Evolutionary conservation across 208 protist species (phyloP).

Genomic region (Herpetomonas muscarum): DNA sequence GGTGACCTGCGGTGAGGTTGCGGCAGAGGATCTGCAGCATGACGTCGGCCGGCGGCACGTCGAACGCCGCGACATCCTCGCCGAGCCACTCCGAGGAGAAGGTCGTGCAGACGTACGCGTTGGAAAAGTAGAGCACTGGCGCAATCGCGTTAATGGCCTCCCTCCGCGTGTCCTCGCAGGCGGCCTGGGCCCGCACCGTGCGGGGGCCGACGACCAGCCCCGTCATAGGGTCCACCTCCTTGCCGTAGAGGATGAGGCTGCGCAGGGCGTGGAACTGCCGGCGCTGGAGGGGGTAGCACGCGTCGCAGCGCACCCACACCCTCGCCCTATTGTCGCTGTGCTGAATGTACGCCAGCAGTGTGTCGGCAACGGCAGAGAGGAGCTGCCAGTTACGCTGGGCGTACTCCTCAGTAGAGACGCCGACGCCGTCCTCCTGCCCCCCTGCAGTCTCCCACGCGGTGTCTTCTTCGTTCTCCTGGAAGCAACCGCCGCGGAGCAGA

Average conservation of each 20-base stretch:
- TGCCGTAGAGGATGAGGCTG: constrained; percentile 51
- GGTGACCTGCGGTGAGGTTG: constrained; percentile 6
- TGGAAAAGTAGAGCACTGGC: constrained; percentile 53
- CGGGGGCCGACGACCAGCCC: background rate
- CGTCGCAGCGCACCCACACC: constrained; percentile 79
- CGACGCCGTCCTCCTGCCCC: constrained; percentile 6
- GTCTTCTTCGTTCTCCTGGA: constrained; percentile 7
- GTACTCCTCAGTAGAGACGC: constrained; percentile 2
- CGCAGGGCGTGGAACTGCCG: constrained; percentile 47
- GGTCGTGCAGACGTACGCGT: constrained; percentile 18
- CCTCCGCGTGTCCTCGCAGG: constrained; percentile 11
- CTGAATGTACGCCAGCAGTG: constrained; percentile 29
- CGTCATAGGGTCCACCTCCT: constrained; percentile 7
- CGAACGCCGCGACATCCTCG: constrained; percentile 69
- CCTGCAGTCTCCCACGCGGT: constrained; percentile 5
- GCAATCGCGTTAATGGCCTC: constrained; percentile 30
- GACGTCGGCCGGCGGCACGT: constrained; percentile 34
- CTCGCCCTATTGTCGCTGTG: constrained; percentile 14
- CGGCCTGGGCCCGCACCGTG: constrained; percentile 1
- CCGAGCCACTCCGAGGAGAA: constrained; percentile 79
- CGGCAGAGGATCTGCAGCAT: constrained; percentile 20
- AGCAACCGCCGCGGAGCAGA: constrained; percentile 6
- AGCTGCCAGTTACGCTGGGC: constrained; percentile 26
- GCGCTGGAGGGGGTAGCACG: constrained; percentile 35
- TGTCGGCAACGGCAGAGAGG: constrained; percentile 32